Conservation (phyloP, 768 basidiomycete genomes). For the Lactarius sanguifluus region DNA sequence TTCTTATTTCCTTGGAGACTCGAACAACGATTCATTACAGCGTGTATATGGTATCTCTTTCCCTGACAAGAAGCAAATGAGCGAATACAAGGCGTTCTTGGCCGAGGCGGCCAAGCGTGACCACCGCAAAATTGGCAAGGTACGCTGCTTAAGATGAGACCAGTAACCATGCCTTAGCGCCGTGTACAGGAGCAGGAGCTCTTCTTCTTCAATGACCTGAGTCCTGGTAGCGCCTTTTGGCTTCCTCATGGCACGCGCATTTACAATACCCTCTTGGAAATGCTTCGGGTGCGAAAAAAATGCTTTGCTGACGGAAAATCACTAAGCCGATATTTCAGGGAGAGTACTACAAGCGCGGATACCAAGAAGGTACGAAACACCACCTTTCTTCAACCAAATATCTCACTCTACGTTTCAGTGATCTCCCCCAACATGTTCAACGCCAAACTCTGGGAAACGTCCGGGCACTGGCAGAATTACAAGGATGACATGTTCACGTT, state of each 20-base stretch:
- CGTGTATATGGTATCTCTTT: conserved; percentile 98
- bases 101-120: conserved; percentile 98
- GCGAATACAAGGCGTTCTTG: conserved; percentile 93
- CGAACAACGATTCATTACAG: conserved; percentile 90
- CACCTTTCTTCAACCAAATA: conserved; percentile 5
- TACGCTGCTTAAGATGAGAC: conserved; percentile 31
- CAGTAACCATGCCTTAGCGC: conserved; percentile 14
- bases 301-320: conserved; percentile 13
- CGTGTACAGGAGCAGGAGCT: conserved; percentile 81
- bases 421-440: conserved; percentile 98
- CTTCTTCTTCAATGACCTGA: conserved; percentile 97
- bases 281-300: conserved; percentile 70
- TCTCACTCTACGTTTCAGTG: conserved; percentile 48
- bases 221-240: conserved; percentile 95
- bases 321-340: conserved; percentile 43
- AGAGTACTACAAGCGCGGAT: conserved; percentile 94
- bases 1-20: conserved; percentile 95
- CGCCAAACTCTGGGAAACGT: conserved; percentile 95
- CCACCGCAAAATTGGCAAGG: conserved; percentile 93
- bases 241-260: conserved; percentile 95
- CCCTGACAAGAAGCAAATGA: conserved; percentile 94
- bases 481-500: conserved; percentile 97
- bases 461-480: conserved; percentile 98
- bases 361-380: conserved; percentile 72
- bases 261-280: conserved; percentile 89